Percentiles rank a stretch among this genome's conserved stretches.
Evolutionary conservation across 2,329 filamentous ascomycete species (phyloP).

Genomic region (Ophiostoma angusticollis): DNA sequence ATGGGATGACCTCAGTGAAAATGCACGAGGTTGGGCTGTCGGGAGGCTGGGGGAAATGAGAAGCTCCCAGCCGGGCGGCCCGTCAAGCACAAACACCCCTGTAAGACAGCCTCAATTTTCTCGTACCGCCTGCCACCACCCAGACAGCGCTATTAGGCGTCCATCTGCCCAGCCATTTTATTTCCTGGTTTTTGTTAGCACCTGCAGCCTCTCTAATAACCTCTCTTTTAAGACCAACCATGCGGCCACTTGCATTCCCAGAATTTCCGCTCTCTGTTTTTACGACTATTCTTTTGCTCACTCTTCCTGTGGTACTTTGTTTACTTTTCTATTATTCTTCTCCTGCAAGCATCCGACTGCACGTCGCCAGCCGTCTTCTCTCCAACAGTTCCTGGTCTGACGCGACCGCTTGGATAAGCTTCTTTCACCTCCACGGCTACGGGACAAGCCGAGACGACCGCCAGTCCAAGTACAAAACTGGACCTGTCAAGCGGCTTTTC

Average conservation of each 20-base stretch:
- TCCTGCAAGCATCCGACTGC: too few relatives aligned
- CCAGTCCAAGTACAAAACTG: background rate
- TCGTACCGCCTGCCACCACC: slow-evolving; percentile 1
- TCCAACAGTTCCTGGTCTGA: too few relatives aligned
- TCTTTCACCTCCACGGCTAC: background rate
- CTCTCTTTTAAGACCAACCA: slow-evolving; percentile 7
- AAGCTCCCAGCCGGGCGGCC: background rate
- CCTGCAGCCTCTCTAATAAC: slow-evolving; percentile 6
- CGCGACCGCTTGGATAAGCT: background rate
- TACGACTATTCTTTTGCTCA: background rate
- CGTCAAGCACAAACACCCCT: too few relatives aligned
- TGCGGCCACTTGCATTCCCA: slow-evolving; percentile 3
- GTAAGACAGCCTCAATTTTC: too few relatives aligned
- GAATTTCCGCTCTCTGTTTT: background rate
- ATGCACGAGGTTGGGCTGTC: slow-evolving; percentile 7
- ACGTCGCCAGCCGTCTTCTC: too few relatives aligned
- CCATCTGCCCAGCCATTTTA: slow-evolving; percentile 6
- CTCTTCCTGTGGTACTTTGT: background rate
- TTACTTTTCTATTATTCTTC: background rate
- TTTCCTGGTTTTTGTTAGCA: slow-evolving; percentile 1
- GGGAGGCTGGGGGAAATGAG: slow-evolving; percentile 10
- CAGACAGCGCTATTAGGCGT: background rate
- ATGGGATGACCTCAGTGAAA: slow-evolving; percentile 1
- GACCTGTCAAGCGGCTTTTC: background rate
- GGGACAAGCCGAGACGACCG: background rate